phyloP scores from a whole-genome alignment of 257 asterid species.

The Echium plantagineum region DNA sequence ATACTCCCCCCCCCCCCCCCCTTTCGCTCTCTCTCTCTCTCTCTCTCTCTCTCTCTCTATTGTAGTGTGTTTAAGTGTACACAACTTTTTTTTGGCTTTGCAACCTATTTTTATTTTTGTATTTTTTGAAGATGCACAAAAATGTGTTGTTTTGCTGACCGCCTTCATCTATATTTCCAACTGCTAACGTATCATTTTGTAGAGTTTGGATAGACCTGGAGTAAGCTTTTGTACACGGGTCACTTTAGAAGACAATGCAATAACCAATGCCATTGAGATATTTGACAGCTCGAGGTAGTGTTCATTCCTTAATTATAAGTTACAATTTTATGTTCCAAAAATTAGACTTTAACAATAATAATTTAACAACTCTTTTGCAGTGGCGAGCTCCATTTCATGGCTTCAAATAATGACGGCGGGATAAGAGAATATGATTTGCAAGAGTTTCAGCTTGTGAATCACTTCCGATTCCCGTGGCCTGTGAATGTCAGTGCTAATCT shows the following conservation, averaged over 20 bases:
- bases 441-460: constrained; percentile 52
- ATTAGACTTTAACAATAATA: constrained; percentile 1
- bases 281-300: constrained; percentile 40
- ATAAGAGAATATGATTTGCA: constrained; percentile 65
- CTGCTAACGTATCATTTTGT: constrained; percentile 8
- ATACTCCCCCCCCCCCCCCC: background rate
- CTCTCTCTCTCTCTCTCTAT: background rate
- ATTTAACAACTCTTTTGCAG: constrained; percentile 29
- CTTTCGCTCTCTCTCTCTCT: too few species aligned
- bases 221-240: constrained; percentile 64
- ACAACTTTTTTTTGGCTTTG: too few species aligned
- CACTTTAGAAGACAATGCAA: constrained; percentile 55
- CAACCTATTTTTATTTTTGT: too few species aligned
- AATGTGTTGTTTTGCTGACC: too few species aligned
- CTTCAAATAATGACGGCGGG: constrained; percentile 57
- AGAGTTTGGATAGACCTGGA: constrained; percentile 57
- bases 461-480: constrained; percentile 65
- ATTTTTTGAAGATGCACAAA: too few species aligned
- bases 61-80: background rate
- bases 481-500: constrained; percentile 42
- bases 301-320: constrained; percentile 1
- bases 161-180: too few species aligned
- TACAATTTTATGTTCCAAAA: background rate
- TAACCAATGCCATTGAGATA: constrained; percentile 61
- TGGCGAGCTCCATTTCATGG: constrained; percentile 42